A percentile compares a stretch with the other conserved stretches of the same genome.
phyloP scores from a whole-genome alignment of 805 yeast species.

The Candida ficus region DNA sequence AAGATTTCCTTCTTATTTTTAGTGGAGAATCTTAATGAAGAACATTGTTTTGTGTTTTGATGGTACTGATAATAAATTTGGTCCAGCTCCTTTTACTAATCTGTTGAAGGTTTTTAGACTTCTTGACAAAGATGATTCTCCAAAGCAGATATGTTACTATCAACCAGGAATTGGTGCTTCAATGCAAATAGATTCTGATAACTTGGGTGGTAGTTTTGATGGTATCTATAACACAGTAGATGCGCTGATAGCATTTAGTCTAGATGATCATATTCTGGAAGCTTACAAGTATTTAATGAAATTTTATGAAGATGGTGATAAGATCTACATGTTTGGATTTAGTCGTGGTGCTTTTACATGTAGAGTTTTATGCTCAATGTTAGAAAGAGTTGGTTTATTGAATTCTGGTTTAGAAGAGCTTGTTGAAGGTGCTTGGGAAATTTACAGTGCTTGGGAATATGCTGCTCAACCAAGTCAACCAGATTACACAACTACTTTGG shows the following conservation, averaged over 20 bases:
- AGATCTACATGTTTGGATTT: conserved; percentile 54
- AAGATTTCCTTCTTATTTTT: no score
- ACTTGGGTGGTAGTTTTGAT: conserved; percentile 14
- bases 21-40: conserved; percentile 25
- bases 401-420: conserved; percentile 50
- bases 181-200: conserved; percentile 34
- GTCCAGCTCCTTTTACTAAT: conserved; percentile 49
- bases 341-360: conserved; percentile 65
- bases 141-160: conserved; percentile 50
- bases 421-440: conserved; percentile 57
- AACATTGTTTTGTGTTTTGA: conserved; percentile 55
- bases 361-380: conserved; percentile 59
- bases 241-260: conserved; percentile 45
- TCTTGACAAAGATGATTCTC: conserved; percentile 39
- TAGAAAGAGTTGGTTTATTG: conserved; percentile 57
- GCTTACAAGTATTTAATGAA: conserved; percentile 52
- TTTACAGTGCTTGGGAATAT: conserved; percentile 54
- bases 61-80: conserved; percentile 58
- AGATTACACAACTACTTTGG: conserved; percentile 38
- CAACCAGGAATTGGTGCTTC: conserved; percentile 65
- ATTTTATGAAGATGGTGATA: conserved; percentile 44
- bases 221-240: conserved; percentile 30
- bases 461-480: conserved; percentile 52
- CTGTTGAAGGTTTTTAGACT: conserved; percentile 47
- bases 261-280: conserved; percentile 51